These are phyloP conservation scores for Cutaneotrichosporon spelunceum DNA, from an alignment of 1,284 basidiomycete genomes.

Conservation along the genomic window DNA sequence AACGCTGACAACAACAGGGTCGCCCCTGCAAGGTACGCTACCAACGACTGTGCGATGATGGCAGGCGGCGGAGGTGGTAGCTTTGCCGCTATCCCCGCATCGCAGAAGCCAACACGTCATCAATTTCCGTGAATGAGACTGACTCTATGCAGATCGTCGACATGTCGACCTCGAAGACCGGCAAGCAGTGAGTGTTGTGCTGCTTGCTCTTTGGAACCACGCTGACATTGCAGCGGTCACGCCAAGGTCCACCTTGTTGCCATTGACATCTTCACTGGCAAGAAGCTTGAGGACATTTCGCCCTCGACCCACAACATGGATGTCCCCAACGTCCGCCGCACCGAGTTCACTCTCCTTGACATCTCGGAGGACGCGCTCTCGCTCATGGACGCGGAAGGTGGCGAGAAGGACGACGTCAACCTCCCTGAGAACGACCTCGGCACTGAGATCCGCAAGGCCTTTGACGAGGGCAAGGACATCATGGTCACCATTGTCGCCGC, in stretches of 20 bases:
- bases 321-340: conserved; percentile 88
- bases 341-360: conserved; percentile 90
- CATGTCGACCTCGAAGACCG: conserved; percentile 95
- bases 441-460: conserved; percentile 65
- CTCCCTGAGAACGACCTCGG: conserved; percentile 85
- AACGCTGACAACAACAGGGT: conserved; percentile 3
- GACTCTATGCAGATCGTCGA: conserved; percentile 65
- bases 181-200: conserved; percentile 61
- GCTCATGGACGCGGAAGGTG: conserved; percentile 82
- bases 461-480: conserved; percentile 81
- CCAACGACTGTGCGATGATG: background rate
- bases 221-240: conserved; percentile 63
- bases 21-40: conserved; percentile 29
- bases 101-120: background rate
- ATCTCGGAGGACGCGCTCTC: conserved; percentile 88
- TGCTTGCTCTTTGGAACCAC: background rate
- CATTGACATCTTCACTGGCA: conserved; percentile 88
- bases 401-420: conserved; percentile 90
- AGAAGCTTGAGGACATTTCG: conserved; percentile 97
- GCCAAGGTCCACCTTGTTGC: conserved; percentile 98
- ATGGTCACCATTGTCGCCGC: conserved; percentile 81
- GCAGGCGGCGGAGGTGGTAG: background rate
- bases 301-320: conserved; percentile 80
- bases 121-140: conserved; percentile 80
- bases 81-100: background rate